Conservation (phyloP, 2,329 filamentous ascomycete species). For the Colletotrichum sp. region DNA sequence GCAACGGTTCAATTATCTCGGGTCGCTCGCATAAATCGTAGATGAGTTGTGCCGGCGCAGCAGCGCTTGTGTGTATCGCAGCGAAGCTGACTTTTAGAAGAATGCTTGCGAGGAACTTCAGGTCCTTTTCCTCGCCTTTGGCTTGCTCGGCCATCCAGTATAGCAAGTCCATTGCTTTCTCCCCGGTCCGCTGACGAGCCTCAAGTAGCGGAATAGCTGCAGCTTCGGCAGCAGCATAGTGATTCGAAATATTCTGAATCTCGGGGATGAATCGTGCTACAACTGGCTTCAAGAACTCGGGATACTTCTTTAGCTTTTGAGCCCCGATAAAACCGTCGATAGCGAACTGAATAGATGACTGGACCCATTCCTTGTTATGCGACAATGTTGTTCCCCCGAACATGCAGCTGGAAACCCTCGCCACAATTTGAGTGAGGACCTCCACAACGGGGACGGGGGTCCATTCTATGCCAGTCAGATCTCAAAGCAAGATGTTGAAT, state of each 20-base stretch:
- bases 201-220: slow-evolving; percentile 30
- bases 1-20: neutral
- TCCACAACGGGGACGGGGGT: slow-evolving; percentile 27
- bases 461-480: slow-evolving; percentile 24
- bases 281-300: slow-evolving; percentile 28
- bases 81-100: slow-evolving; percentile 32
- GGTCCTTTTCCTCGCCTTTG: slow-evolving; percentile 17
- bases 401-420: slow-evolving; percentile 32
- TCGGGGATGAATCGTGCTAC: slow-evolving; percentile 27
- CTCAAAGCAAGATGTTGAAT: neutral
- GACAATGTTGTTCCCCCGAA: slow-evolving; percentile 28
- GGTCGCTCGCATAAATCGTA: slow-evolving; percentile 28
- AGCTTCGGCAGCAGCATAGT: slow-evolving; percentile 25
- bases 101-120: slow-evolving; percentile 28
- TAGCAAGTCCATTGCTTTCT: slow-evolving; percentile 26
- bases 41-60: slow-evolving; percentile 28
- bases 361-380: slow-evolving; percentile 33
- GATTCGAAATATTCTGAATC: slow-evolving; percentile 29
- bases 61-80: slow-evolving; percentile 32
- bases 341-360: slow-evolving; percentile 31
- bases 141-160: slow-evolving; percentile 25
- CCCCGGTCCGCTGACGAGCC: slow-evolving; percentile 16
- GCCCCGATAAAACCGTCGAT: slow-evolving; percentile 32
- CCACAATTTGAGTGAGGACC: slow-evolving; percentile 29
- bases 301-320: slow-evolving; percentile 22